Evolutionary conservation across 805 yeast species (phyloP).

Genomic region (Ogataea trehaloabstinens): DNA sequence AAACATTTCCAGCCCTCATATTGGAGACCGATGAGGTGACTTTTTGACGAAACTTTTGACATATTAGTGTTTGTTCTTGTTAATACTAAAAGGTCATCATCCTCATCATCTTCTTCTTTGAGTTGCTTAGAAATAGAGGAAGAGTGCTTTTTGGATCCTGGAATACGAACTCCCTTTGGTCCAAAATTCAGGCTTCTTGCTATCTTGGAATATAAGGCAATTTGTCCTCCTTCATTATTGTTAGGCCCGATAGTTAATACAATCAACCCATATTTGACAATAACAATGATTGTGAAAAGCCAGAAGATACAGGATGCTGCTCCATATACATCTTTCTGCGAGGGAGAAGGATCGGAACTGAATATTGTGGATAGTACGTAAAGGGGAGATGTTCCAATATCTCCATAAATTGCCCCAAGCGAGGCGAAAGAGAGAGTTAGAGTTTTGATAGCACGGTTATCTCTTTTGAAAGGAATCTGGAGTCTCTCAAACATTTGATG

Average conservation of each 20-base stretch:
- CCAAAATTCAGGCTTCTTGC: slow-evolving; percentile 48
- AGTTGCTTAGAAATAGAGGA: not conserved
- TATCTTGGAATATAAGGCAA: slow-evolving; percentile 60
- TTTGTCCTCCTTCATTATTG: slow-evolving; percentile 62
- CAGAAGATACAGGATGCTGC: slow-evolving; percentile 54
- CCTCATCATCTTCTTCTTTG: slow-evolving; percentile 28
- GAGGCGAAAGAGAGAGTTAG: slow-evolving; percentile 26
- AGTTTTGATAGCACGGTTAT: slow-evolving; percentile 4
- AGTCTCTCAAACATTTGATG: not conserved
- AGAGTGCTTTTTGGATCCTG: slow-evolving; percentile 25
- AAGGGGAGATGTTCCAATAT: slow-evolving; percentile 60
- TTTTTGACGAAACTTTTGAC: slow-evolving; percentile 9
- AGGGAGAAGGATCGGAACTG: slow-evolving; percentile 29
- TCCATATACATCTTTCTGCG: slow-evolving; percentile 43
- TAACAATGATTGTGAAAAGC: slow-evolving; percentile 51
- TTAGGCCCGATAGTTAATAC: slow-evolving; percentile 53
- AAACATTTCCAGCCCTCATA: slow-evolving; percentile 23
- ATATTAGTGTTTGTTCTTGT: slow-evolving; percentile 41
- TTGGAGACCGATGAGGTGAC: not conserved
- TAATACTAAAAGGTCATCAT: slow-evolving; percentile 31
- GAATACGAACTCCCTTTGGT: slow-evolving; percentile 43
- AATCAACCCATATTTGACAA: slow-evolving; percentile 48
- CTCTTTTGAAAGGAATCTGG: slow-evolving; percentile 3
- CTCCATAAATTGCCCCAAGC: slow-evolving; percentile 64
- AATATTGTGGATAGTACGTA: slow-evolving; percentile 45